Conservation (phyloP, 164 flowering plant genomes). For the Houttuynia cordata region DNA sequence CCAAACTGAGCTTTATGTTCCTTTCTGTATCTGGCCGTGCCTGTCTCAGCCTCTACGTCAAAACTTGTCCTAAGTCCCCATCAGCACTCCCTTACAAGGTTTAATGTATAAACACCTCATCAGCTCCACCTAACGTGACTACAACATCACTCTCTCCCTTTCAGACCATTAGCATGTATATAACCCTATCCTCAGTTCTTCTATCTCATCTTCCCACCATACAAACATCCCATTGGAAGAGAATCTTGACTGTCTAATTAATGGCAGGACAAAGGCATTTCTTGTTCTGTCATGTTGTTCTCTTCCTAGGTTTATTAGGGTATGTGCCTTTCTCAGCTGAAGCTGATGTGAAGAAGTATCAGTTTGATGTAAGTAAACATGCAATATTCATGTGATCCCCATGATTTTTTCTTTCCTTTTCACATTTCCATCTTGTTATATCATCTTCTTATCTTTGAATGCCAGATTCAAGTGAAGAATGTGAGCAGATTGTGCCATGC, state of each 20-base stretch:
- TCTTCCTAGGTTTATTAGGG: conserved; percentile 11
- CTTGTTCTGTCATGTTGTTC: not conserved
- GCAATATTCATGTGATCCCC: too few relatives aligned
- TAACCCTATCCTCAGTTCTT: too few relatives aligned
- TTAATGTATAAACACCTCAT: conserved; percentile 7
- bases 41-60: too few relatives aligned
- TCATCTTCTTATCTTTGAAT: not conserved
- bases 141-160: not conserved
- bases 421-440: too few relatives aligned
- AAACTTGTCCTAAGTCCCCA: conserved; percentile 11
- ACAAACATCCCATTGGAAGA: too few relatives aligned
- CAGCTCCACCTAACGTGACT: conserved; percentile 10
- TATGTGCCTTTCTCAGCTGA: conserved; percentile 11
- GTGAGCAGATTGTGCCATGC: conserved; percentile 48
- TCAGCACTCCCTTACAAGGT: conserved; percentile 39
- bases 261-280: conserved; percentile 1
- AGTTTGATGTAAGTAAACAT: conserved; percentile 29
- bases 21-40: too few relatives aligned
- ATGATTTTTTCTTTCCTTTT: too few relatives aligned
- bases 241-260: too few relatives aligned
- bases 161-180: too few relatives aligned
- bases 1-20: too few relatives aligned
- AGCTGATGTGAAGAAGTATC: conserved; percentile 34
- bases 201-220: too few relatives aligned
- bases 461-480: conserved; percentile 45